Base-by-base conservation (phyloP, 176 grass and related monocot species). In the Secale cereale region DNA sequence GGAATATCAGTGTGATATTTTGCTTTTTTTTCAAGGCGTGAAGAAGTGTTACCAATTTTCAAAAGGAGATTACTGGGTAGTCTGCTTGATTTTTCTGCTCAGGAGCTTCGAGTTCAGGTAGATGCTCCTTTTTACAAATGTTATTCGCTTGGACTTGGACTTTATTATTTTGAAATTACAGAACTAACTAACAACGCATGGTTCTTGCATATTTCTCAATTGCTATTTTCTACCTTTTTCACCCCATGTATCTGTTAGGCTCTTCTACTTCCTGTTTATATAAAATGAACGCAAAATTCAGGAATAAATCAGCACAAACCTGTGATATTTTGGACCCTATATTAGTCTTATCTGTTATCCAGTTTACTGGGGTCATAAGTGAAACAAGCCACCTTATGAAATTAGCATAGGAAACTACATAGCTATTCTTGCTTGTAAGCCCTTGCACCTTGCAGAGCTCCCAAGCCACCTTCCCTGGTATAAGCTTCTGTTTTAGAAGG, bases 1-100 rank as follows among this genome's bases (percentile, higher is more conserved):
- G 29, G 15, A 81, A 77, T 73, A 78, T 61, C 15, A 81, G 50
- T 78, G 56, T 62, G 56, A 26, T 52, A 59, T 75, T 80, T 90
- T 78, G 1, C 23, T 26, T 61, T 83, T 74, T 56, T 76, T 88
- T 95, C 69, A 92, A 94, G 93, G 70, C 93, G 90, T 74, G 93
- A 95, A 82, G 93, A 92, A 54, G 86, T 85, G 19, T 80, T 95
- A 40, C 93, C 93, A 39, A 65, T 90, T 70, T 92, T 95, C 76
- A 95, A 95, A 92, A 95, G 93, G 78, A 89, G 90, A 74, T 88
- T 95, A 72, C 37, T 95, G 50, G 56, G 85, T 69, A 83, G 80
- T 74, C 89, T 95, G 76, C 85, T 95, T 84, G 93, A 95, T 88
- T 95, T 95, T 90, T 81, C 90, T 84, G 88, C 90, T 81, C 91